Evolutionary conservation across 805 yeast species (phyloP).

Genomic region (Metschnikowia cubensis): DNA sequence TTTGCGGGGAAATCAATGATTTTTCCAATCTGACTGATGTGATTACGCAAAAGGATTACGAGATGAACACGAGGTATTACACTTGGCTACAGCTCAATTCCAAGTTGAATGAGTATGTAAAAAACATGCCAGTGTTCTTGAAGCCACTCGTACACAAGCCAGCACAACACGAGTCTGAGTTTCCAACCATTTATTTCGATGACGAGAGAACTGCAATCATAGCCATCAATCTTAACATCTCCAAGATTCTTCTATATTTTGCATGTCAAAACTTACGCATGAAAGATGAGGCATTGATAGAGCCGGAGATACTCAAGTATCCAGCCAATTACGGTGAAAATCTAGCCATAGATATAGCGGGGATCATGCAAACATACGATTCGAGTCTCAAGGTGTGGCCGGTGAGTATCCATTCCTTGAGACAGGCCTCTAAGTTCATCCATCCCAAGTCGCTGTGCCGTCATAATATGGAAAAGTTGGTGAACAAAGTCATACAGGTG

Average conservation of each 20-base stretch:
- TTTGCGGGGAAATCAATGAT: constrained; percentile 28
- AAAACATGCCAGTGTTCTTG: constrained; percentile 25
- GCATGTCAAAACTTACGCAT: constrained; percentile 13
- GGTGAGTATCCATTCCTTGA: constrained; percentile 30
- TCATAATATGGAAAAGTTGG: constrained; percentile 13
- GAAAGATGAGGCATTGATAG: constrained; percentile 16
- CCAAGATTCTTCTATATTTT: constrained; percentile 29
- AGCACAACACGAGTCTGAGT: constrained; percentile 18
- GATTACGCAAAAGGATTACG: constrained; percentile 23
- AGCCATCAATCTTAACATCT: constrained; percentile 27
- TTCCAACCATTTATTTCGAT: constrained; percentile 33
- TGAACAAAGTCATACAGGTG: constrained; percentile 11
- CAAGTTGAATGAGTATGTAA: constrained; percentile 27
- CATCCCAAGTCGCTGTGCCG: constrained; percentile 9
- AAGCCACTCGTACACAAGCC: constrained; percentile 33
- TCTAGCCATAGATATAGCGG: constrained; percentile 34
- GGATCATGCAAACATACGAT: constrained; percentile 37
- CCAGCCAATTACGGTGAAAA: constrained; percentile 24
- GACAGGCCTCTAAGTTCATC: constrained; percentile 20
- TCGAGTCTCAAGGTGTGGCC: constrained; percentile 32
- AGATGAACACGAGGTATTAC: constrained; percentile 20
- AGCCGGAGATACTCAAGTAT: constrained; percentile 21
- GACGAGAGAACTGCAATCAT: constrained; percentile 35
- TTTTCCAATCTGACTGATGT: constrained; percentile 26
- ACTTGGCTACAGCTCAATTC: constrained; percentile 28